A percentile compares a stretch with the other conserved stretches of the same genome.
phyloP scores from a whole-genome alignment of 768 basidiomycete genomes.

The Daedalea quercina region DNA sequence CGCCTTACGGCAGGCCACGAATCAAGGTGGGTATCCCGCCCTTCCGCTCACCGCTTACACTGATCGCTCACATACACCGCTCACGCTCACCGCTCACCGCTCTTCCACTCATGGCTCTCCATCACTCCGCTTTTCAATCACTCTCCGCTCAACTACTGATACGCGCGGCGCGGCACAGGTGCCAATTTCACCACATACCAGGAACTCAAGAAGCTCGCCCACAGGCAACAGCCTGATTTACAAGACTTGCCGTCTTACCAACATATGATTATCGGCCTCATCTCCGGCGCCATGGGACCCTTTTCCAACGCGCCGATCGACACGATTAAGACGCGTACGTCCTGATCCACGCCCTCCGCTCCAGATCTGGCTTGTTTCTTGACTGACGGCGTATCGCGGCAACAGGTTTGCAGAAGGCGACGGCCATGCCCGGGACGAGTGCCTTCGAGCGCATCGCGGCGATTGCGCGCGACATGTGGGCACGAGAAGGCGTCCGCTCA shows the following conservation, averaged over 20 bases:
- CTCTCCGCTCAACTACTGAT: too few relatives aligned
- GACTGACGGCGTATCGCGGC: not conserved
- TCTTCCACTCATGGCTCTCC: too few relatives aligned
- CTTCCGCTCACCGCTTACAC: not conserved
- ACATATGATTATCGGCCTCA: slow-evolving; percentile 89
- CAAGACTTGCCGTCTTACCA: slow-evolving; percentile 87
- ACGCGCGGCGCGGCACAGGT: slow-evolving; percentile 34
- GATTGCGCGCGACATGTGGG: slow-evolving; percentile 93
- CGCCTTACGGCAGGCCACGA: slow-evolving; percentile 93
- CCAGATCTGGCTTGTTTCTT: not conserved
- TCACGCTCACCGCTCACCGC: too few relatives aligned
- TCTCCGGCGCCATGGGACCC: slow-evolving; percentile 97
- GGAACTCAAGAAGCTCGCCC: slow-evolving; percentile 84
- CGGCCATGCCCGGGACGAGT: slow-evolving; percentile 63
- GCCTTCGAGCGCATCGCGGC: slow-evolving; percentile 73
- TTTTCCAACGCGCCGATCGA: slow-evolving; percentile 97
- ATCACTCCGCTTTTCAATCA: too few relatives aligned
- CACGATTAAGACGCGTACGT: slow-evolving; percentile 89
- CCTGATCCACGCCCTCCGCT: not conserved
- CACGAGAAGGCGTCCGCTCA: slow-evolving; percentile 75
- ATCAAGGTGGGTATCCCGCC: slow-evolving; percentile 64
- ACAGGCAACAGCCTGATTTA: slow-evolving; percentile 71
- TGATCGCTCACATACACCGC: too few relatives aligned
- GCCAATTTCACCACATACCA: slow-evolving; percentile 99
- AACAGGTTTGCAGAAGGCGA: slow-evolving; percentile 82